phyloP scores from a whole-genome alignment of 1,284 basidiomycete species.

The Apiotrichum laibachii region DNA sequence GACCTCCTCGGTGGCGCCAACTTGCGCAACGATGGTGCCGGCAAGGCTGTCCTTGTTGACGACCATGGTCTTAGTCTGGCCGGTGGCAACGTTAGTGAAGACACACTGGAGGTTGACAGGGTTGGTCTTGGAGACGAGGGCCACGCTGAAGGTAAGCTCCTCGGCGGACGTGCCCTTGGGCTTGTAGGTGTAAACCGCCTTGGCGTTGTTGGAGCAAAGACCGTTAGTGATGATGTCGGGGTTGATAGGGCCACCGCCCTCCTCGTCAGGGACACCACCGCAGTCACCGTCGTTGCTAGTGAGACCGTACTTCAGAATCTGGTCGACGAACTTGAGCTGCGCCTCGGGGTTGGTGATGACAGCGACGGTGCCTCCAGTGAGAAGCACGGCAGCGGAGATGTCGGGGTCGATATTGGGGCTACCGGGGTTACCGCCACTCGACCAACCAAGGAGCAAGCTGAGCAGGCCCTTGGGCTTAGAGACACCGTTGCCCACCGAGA shows the following conservation, averaged over 20 bases:
- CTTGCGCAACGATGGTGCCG: background rate
- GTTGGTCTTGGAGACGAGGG: constrained; percentile 11
- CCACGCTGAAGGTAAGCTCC: constrained; percentile 6
- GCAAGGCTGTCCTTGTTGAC: constrained; percentile 8
- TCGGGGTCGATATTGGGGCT: background rate
- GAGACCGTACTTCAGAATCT: constrained; percentile 15
- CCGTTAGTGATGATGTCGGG: constrained; percentile 15
- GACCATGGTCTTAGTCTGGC: constrained; percentile 1
- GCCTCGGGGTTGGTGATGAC: constrained; percentile 2
- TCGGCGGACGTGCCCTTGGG: constrained; percentile 1
- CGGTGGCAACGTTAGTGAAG: constrained; percentile 9
- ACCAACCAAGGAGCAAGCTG: background rate
- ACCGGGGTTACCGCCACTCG: background rate
- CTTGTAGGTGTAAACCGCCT: constrained; percentile 11
- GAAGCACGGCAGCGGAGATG: constrained; percentile 8
- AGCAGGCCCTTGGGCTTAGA: background rate
- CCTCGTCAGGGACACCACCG: too few relatives aligned
- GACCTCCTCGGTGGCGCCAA: constrained; percentile 4
- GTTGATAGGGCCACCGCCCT: too few relatives aligned
- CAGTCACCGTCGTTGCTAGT: too few relatives aligned
- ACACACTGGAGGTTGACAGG: constrained; percentile 6
- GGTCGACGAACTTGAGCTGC: constrained; percentile 7
- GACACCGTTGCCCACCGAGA: background rate
- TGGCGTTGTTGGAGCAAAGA: constrained; percentile 7
- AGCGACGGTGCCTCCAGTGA: constrained; percentile 9